Conservation (phyloP, 257 asterid genomes). For the Solanum sitiens region DNA sequence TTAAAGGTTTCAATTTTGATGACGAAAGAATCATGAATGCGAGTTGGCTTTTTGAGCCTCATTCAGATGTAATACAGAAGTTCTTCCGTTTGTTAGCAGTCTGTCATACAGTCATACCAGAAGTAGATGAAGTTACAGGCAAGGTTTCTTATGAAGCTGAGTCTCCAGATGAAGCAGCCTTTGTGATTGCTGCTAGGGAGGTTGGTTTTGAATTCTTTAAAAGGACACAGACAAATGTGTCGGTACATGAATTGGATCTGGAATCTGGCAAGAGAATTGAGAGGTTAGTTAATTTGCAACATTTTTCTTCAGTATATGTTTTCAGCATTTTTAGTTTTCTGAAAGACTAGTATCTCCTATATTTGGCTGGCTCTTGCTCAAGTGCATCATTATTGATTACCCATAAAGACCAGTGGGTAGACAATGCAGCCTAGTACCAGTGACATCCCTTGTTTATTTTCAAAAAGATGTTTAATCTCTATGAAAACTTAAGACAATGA, state of each 20-base stretch:
- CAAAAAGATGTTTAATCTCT: not conserved
- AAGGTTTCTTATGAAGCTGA: constrained; percentile 82
- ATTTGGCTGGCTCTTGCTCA: not conserved
- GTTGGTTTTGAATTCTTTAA: constrained; percentile 76
- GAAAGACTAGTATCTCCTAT: not conserved
- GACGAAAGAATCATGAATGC: constrained; percentile 66
- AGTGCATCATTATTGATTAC: not conserved
- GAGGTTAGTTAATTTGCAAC: constrained; percentile 41
- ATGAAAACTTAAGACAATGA: not conserved
- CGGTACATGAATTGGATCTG: constrained; percentile 51
- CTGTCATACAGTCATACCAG: constrained; percentile 94
- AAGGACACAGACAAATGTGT: constrained; percentile 66
- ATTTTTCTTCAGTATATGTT: not conserved
- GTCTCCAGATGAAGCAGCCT: constrained; percentile 97
- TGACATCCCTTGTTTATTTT: not conserved
- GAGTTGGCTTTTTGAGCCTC: constrained; percentile 54
- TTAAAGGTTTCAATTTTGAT: constrained; percentile 81
- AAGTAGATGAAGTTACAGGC: constrained; percentile 53
- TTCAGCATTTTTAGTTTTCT: not conserved
- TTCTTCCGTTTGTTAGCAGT: constrained; percentile 71
- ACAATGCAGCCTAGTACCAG: not conserved
- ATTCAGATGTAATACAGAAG: constrained; percentile 47
- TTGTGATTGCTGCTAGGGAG: constrained; percentile 89
- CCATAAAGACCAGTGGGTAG: not conserved
- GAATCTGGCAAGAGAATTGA: constrained; percentile 45